These are phyloP conservation scores for Saturnispora ahearnii DNA, from an alignment of 805 yeast genomes.

Conservation along the genomic window DNA sequence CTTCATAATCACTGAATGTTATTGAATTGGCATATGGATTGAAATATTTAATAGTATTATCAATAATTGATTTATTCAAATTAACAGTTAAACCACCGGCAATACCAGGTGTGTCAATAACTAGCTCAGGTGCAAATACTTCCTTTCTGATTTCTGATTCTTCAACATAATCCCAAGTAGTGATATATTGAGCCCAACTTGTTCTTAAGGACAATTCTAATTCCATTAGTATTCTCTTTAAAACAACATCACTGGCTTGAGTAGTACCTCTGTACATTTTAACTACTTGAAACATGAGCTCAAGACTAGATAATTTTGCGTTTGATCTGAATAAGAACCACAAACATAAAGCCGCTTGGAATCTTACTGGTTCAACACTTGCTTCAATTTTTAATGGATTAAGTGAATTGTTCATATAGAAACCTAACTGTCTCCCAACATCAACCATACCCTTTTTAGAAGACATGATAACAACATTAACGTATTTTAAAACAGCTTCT, in stretches of 20 bases:
- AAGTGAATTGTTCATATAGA: constrained; percentile 46
- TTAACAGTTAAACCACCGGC: constrained; percentile 39
- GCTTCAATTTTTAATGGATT: constrained; percentile 28
- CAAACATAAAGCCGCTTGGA: constrained; percentile 38
- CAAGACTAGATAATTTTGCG: constrained; percentile 34
- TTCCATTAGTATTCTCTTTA: constrained; percentile 44
- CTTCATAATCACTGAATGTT: background rate
- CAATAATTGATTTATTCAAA: constrained; percentile 40
- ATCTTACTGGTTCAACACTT: constrained; percentile 23
- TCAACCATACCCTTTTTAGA: constrained; percentile 32
- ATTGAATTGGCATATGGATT: constrained; percentile 9
- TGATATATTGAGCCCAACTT: constrained; percentile 60
- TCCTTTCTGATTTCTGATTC: constrained; percentile 34
- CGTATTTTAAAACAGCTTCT: constrained; percentile 37
- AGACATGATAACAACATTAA: constrained; percentile 30
- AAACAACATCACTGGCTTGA: constrained; percentile 49
- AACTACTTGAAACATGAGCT: constrained; percentile 42
- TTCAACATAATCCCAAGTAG: constrained; percentile 48
- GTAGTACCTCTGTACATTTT: constrained; percentile 55
- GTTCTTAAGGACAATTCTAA: constrained; percentile 43
- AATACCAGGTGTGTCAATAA: constrained; percentile 32
- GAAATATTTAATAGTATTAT: constrained; percentile 37
- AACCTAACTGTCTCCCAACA: constrained; percentile 49
- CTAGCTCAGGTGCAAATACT: constrained; percentile 37
- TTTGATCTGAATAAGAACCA: constrained; percentile 43